Evolutionary conservation across 2,329 filamentous ascomycete genomes (phyloP), one percentile per base, ranked within the genome.

Genomic region (Macrophomina pseudophaseolina): DNA sequence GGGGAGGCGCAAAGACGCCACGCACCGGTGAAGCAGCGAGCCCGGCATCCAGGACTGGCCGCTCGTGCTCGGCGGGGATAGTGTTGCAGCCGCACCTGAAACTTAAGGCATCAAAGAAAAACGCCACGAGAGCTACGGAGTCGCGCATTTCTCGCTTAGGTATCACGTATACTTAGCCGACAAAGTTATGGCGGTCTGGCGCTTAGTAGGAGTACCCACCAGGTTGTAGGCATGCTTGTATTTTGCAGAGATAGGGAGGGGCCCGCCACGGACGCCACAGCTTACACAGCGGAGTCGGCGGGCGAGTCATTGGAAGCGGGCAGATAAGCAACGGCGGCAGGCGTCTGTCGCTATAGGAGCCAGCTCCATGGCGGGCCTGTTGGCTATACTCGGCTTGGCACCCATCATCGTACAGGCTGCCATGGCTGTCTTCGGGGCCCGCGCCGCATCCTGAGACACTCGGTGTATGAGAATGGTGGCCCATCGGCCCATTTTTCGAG

Each of bases 291-390:
- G 18, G 30, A 23, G 16, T 12, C 14, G 5, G 40, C 30, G 53
- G 18, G 18, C 28, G 14, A n/a, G 16, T 60, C 56, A 23, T 44
- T 32, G 56, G 6, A 8, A 14, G 18, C 54, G 54, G 54, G 28
- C 28, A 60, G 56, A 60, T 48, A 60, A 60, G 56, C 56, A 60
- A 32, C 30, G 42, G 40, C 23, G 33, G 56, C 30, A 33, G 56
- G 56, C 56, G 56, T 18, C 32, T 18, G 42, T 23, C 23, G 23
- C 56, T 60, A 48, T 32, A n/a, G 42, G 16, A 30, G 56, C 14
- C 12, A 7, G 14, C 5, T 23, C 42, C 5, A 23, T 23, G 23
- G 23, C 23, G 23, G 23, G 11, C 16, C 9, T 23, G 40, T 16
- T 8, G 4, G 14, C 11, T 12, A 28, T 18, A 3, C 2, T 54